Percentiles rank a stretch among this genome's conserved stretches.
Conservation (phyloP, 371 early-diverging fungal genomes). For the Parasitella parasitica region DNA sequence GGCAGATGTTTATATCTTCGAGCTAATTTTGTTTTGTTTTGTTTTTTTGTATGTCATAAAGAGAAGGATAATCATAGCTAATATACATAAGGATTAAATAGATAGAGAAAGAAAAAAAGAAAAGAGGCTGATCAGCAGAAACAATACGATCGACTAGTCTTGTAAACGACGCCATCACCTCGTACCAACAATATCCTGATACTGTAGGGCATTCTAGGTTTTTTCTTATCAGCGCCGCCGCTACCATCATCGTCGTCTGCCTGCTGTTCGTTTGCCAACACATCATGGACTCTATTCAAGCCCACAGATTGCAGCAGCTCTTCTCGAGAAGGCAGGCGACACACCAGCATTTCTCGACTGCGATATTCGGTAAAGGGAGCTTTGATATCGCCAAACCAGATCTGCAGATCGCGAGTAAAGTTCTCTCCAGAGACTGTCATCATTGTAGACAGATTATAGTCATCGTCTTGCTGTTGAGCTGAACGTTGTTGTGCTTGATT, state of each 20-base stretch:
- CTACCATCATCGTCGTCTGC: background rate
- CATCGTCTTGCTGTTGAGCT: background rate
- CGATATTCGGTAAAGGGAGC: slow-evolving; percentile 32
- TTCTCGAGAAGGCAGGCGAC: slow-evolving; percentile 31
- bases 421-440: slow-evolving; percentile 52
- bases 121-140: background rate
- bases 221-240: background rate
- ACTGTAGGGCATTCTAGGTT: slow-evolving; percentile 9
- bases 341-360: slow-evolving; percentile 37
- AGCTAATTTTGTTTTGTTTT: too few relatives aligned
- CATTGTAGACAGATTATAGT: background rate
- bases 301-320: slow-evolving; percentile 16
- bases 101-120: background rate
- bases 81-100: background rate
- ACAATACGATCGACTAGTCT: slow-evolving; percentile 38
- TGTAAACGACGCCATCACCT: slow-evolving; percentile 65
- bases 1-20: too few relatives aligned
- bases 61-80: background rate
- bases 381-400: slow-evolving; percentile 66
- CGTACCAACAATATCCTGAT: slow-evolving; percentile 62
- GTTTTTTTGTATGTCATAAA: too few relatives aligned
- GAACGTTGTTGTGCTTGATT: background rate
- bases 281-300: slow-evolving; percentile 2
- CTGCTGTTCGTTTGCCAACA: background rate
- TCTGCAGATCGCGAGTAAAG: slow-evolving; percentile 65